Conservation (phyloP, 73 alveolate species). For the Tetrahymena borealis region DNA sequence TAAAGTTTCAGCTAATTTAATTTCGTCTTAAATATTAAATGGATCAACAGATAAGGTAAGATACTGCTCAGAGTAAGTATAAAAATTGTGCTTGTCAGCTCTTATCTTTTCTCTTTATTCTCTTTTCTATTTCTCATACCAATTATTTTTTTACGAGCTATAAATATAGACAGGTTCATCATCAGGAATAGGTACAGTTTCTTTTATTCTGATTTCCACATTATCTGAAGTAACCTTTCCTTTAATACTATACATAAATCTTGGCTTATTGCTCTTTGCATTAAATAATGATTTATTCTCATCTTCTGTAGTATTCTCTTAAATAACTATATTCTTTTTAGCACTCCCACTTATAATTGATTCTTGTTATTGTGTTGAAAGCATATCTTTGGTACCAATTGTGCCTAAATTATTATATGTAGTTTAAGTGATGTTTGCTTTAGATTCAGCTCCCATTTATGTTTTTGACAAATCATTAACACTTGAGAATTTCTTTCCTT, state of each 20-base stretch:
- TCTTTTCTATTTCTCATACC: not conserved
- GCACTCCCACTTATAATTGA: too few species aligned
- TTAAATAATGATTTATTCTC: not conserved
- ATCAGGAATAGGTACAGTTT: not conserved
- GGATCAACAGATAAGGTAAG: not conserved
- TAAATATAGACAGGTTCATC: not conserved
- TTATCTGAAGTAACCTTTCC: not conserved
- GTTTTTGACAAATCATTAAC: not conserved
- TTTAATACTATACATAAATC: not conserved
- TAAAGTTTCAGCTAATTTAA: not conserved
- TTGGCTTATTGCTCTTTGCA: not conserved
- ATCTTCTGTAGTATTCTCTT: not conserved
- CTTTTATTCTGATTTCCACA: not conserved
- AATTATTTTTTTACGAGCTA: not conserved
- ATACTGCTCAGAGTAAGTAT: not conserved
- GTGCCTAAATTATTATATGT: not conserved
- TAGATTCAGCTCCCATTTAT: not conserved
- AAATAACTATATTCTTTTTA: not conserved
- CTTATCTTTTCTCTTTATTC: not conserved
- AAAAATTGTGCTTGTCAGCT: not conserved
- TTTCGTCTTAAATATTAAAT: not conserved
- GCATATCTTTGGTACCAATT: not conserved
- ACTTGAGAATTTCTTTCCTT: not conserved
- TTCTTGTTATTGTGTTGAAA: not conserved
- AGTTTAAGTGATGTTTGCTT: not conserved